A percentile compares a stretch with the other conserved stretches of the same genome.
Conservation (phyloP, 441 rosid species). For the Arabidopsis hybrid region DNA sequence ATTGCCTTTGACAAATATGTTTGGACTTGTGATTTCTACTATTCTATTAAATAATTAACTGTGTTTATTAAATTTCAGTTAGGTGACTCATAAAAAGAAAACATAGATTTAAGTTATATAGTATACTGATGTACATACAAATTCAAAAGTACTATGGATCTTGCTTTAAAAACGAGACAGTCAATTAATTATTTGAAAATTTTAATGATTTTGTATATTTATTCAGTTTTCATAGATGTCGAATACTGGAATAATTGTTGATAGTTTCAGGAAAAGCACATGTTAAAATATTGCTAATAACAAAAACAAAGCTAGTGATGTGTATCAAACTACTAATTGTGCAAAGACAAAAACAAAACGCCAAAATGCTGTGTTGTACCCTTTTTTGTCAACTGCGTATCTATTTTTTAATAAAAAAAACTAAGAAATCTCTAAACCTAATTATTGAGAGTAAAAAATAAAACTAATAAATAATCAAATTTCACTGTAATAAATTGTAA, state of each 20-base stretch:
- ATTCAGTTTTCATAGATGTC: slow-evolving; percentile 20
- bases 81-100: slow-evolving; percentile 1
- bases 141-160: slow-evolving; percentile 4
- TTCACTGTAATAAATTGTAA: not conserved
- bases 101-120: not conserved
- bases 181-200: slow-evolving; percentile 4
- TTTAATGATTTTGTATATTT: not conserved
- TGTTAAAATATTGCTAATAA: slow-evolving; percentile 29
- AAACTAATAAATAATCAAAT: not conserved
- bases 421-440: not conserved
- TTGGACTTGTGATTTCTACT: slow-evolving; percentile 20
- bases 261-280: slow-evolving; percentile 30
- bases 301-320: slow-evolving; percentile 26
- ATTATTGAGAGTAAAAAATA: not conserved
- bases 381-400: slow-evolving; percentile 41
- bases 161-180: not conserved
- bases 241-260: slow-evolving; percentile 9
- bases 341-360: slow-evolving; percentile 43
- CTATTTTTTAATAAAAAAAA: slow-evolving; percentile 15
- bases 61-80: slow-evolving; percentile 3
- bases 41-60: not conserved
- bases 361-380: slow-evolving; percentile 44
- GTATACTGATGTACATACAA: not conserved
- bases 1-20: slow-evolving; percentile 28
- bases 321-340: slow-evolving; percentile 30